Evolutionary conservation across 75 land plant species (phyloP).

Genomic region (Cryptomeria japonica): DNA sequence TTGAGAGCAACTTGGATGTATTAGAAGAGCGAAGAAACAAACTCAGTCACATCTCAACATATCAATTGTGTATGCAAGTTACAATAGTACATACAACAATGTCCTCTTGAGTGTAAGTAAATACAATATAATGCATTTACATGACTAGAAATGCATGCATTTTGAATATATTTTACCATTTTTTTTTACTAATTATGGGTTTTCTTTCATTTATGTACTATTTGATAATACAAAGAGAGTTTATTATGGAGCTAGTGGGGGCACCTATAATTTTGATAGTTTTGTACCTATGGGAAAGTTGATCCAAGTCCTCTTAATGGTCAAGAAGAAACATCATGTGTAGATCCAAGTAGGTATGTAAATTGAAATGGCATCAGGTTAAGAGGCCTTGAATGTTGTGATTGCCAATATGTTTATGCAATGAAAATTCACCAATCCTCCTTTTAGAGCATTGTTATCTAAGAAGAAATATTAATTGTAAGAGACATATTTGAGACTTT

Average conservation of each 20-base stretch:
- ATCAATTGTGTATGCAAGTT: slow-evolving; percentile 49
- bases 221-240: slow-evolving; percentile 17
- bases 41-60: slow-evolving; percentile 15
- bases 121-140: slow-evolving; percentile 15
- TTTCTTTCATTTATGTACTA: not conserved
- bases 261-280: slow-evolving; percentile 46
- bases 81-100: slow-evolving; percentile 25
- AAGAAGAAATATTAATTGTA: slow-evolving; percentile 10
- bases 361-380: slow-evolving; percentile 81
- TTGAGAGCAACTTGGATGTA: slow-evolving; percentile 48
- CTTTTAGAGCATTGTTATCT: slow-evolving; percentile 22
- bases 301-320: slow-evolving; percentile 7
- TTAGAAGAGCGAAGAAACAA: slow-evolving; percentile 30
- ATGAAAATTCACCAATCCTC: slow-evolving; percentile 27
- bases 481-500: not conserved
- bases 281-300: slow-evolving; percentile 39
- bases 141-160: not conserved
- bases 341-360: slow-evolving; percentile 41
- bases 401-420: slow-evolving; percentile 36
- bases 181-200: not conserved
- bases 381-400: slow-evolving; percentile 57
- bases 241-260: slow-evolving; percentile 66
- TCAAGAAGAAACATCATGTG: slow-evolving; percentile 23
- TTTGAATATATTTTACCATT: not conserved
- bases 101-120: slow-evolving; percentile 15